A percentile compares a stretch with the other conserved stretches of the same genome.
phyloP scores from a whole-genome alignment of 179 eudicot species.

The Silene vulgaris region DNA sequence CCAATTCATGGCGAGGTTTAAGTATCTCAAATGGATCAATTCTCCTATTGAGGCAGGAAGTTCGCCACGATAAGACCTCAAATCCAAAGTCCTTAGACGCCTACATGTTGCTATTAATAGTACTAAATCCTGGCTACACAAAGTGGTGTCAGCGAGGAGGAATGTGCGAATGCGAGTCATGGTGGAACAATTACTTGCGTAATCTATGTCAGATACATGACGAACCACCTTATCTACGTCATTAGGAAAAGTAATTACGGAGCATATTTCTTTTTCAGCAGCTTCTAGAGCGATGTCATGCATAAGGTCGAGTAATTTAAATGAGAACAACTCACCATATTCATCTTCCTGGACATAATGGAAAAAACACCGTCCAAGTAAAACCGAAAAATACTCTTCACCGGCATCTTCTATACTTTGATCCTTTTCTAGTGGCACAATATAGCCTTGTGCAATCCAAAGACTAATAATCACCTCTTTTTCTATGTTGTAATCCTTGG shows the following conservation, averaged over 20 bases:
- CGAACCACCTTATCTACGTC: neutral
- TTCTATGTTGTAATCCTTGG: neutral
- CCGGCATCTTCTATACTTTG: conserved; percentile 11
- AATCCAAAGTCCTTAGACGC: conserved; percentile 3
- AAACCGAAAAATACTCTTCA: conserved; percentile 11
- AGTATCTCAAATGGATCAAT: conserved; percentile 17
- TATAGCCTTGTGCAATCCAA: conserved; percentile 15
- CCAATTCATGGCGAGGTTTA: neutral
- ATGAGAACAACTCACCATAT: neutral
- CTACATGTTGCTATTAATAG: neutral
- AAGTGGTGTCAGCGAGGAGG: too few species aligned
- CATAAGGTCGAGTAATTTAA: conserved; percentile 21
- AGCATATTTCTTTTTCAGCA: neutral
- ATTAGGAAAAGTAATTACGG: neutral
- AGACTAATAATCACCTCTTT: neutral
- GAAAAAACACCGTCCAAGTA: conserved; percentile 17
- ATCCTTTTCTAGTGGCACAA: neutral
- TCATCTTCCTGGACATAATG: neutral
- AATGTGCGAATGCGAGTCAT: too few species aligned
- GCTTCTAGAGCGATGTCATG: conserved; percentile 9
- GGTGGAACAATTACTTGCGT: too few species aligned
- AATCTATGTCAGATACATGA: too few species aligned
- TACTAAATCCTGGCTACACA: too few species aligned
- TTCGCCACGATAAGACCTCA: neutral
- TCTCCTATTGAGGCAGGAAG: conserved; percentile 14